Base-by-base conservation (phyloP, 1,139 yeast species). In the Scheffersomyces insectosa region DNA sequence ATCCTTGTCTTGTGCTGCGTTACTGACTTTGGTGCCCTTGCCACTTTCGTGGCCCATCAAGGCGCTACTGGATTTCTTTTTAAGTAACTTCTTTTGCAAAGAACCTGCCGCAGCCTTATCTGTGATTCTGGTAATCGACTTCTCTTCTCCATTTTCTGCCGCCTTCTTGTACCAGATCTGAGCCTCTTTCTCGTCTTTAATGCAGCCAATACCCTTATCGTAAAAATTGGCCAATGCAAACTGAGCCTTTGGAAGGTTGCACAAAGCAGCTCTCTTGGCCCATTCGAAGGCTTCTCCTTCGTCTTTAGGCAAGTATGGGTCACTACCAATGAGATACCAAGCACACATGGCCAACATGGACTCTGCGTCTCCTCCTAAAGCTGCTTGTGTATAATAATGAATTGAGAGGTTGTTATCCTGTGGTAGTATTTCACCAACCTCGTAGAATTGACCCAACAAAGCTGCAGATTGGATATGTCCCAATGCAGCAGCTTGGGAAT, bases 331-430 rank as follows among this genome's bases (percentile, higher is more conserved):
- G 62, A 91, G 74, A 62, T 90, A 93, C 98, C 98, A 93, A 2
- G 97, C 97, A 64, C 97, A 90, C 75, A 93, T 76, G 3, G 96
- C 91, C 56, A 91, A 73, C 96, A 91, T 93, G 12, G 96, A 85
- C 41, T 80, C 83, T 1, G 96, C 80, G 63, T 93, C 96, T 5
- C 97, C 97, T 2, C 86, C 85, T 37, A 85, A 65, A 0, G 98
- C 97, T 0, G 96, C 96, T 53, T 87, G 84, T 0, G 97, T 90
- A 63, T 89, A 93, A 62, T 91, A 93, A 63, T 93, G 97, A 39
- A 93, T 88, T 1, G 96, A 85, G 42, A 93, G 73, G 52, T 88
- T 87, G 0, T 93, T 76, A 62, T 93, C 96, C 52, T 83, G 88
- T 1, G 90, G 88, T 12, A 93, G 85, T 20, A 83, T 74, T 12